Base-by-base conservation (phyloP, 495 filamentous ascomycete species). In the Penicillium canescens region DNA sequence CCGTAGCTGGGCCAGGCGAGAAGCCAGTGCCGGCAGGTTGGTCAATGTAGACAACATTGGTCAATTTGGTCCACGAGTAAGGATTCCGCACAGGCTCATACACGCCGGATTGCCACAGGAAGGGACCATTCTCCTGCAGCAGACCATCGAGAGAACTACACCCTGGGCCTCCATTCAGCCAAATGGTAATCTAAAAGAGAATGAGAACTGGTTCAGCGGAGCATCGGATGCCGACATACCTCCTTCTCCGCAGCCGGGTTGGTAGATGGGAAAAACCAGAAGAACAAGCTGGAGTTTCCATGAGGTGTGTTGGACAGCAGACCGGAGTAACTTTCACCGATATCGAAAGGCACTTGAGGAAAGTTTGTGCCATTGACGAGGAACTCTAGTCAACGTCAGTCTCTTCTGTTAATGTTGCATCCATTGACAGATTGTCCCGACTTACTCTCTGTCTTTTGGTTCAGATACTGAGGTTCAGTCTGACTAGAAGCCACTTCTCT, bases 21-120 rank as follows among this genome's bases (percentile, higher is more conserved):
- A 88, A 89, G 12, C 89, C 90, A 11, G 88, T 89, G 36, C 89
- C 87, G 10, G 90, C 83, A 0, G 90, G 90, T 59, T 92, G 89
- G 42, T 91, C 87, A 24, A 90, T 72, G 69, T 82, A 92, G 38
- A 92, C 75, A 57, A 91, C 74, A 59, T 92, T 92, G 39, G 89
- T 90, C 42, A 94, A 69, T 37, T 88, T 90, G 14, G 79, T 76
- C 86, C 86, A 91, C 12, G 77, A 79, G 61, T 82, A 90, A 0
- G 82, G 82, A 57, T 91, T 91, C 23, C 61, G 62, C 9, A 85
- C 77, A 3, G 88, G 88, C 48, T 72, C 74, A 54, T 74, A 83
- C 1, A 84, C 88, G 21, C 88, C 88, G 9, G 78, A 74, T 57
- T 87, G 79, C 89, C 90, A 92, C 0, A 85, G 64, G 60, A 94